These are phyloP conservation scores for Neurospora sp. DNA, from an alignment of 495 filamentous ascomycete genomes.

Conservation along the genomic window DNA sequence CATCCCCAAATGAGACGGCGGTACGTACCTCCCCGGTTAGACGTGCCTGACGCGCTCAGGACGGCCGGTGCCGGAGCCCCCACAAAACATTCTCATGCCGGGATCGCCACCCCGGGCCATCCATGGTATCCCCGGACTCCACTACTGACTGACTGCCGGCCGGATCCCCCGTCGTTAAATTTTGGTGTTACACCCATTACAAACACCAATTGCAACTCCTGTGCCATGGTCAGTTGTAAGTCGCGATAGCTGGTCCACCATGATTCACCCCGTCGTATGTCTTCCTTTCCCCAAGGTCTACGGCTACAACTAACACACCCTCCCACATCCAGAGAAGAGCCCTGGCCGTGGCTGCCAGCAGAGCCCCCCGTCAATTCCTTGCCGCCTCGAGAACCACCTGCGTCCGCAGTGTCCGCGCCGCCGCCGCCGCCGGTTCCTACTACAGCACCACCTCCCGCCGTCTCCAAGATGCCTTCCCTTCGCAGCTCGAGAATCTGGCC, in stretches of 20 bases:
- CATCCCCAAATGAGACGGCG: not conserved
- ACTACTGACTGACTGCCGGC: not conserved
- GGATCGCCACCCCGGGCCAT: not conserved
- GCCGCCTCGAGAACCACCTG: slow-evolving; percentile 4
- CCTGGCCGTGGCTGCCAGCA: slow-evolving; percentile 18
- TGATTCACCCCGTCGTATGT: slow-evolving; percentile 19
- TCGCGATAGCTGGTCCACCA: slow-evolving; percentile 5
- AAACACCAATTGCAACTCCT: not conserved
- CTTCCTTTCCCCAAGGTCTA: too few relatives aligned
- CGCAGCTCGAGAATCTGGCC: slow-evolving; percentile 16
- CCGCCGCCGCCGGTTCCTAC: not conserved
- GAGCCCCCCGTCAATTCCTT: slow-evolving; percentile 11
- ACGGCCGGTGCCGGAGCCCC: not conserved
- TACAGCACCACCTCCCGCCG: slow-evolving; percentile 18
- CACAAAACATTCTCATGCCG: not conserved
- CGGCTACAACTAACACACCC: not conserved
- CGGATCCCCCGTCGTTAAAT: not conserved
- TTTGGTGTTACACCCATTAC: not conserved
- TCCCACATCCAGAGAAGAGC: slow-evolving; percentile 17
- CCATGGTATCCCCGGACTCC: not conserved
- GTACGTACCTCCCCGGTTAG: not conserved
- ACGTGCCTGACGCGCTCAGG: not conserved
- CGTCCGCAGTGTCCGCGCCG: slow-evolving; percentile 4
- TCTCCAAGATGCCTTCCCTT: slow-evolving; percentile 17
- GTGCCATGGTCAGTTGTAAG: slow-evolving; percentile 6